Conservation (phyloP, 352 stramenopile genomes). For the Aphanomyces euteiches region DNA sequence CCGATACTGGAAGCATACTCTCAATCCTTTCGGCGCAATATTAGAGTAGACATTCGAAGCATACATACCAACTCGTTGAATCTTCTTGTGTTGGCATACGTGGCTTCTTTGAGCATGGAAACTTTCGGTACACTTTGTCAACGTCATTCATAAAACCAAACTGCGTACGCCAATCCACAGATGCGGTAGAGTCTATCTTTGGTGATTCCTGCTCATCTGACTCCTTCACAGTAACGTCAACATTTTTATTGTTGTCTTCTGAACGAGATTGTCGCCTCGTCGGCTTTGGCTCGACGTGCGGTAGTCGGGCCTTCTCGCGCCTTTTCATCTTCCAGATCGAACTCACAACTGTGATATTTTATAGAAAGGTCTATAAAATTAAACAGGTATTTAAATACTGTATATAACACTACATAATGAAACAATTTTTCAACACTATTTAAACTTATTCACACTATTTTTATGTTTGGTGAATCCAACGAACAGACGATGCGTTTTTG, state of each 20-base stretch:
- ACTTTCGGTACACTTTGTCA: slow-evolving; percentile 51
- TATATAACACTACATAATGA: too few relatives aligned
- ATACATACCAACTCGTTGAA: slow-evolving; percentile 45
- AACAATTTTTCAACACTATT: too few relatives aligned
- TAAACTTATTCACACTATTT: too few relatives aligned
- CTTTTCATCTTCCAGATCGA: not conserved
- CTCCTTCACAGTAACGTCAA: not conserved
- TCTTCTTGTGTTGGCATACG: slow-evolving; percentile 38
- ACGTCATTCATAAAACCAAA: slow-evolving; percentile 60
- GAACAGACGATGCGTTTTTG: too few relatives aligned
- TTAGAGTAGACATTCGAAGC: not conserved
- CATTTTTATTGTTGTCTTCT: slow-evolving; percentile 19
- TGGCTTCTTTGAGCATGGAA: slow-evolving; percentile 42
- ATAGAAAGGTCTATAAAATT: too few relatives aligned
- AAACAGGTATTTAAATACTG: too few relatives aligned
- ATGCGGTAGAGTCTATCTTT: too few relatives aligned
- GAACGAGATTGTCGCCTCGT: not conserved
- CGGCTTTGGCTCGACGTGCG: not conserved
- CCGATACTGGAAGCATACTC: slow-evolving; percentile 32
- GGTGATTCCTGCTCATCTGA: not conserved
- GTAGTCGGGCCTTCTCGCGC: not conserved
- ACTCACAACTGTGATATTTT: too few relatives aligned
- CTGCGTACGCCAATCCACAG: slow-evolving; percentile 43
- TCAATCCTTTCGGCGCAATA: not conserved
- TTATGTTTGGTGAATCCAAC: too few relatives aligned